A percentile compares a stretch with the other conserved stretches of the same genome.
These are phyloP conservation scores for Coemansia sp. DNA, from an alignment of 192 early-diverging fungal genomes.

Conservation along the genomic window DNA sequence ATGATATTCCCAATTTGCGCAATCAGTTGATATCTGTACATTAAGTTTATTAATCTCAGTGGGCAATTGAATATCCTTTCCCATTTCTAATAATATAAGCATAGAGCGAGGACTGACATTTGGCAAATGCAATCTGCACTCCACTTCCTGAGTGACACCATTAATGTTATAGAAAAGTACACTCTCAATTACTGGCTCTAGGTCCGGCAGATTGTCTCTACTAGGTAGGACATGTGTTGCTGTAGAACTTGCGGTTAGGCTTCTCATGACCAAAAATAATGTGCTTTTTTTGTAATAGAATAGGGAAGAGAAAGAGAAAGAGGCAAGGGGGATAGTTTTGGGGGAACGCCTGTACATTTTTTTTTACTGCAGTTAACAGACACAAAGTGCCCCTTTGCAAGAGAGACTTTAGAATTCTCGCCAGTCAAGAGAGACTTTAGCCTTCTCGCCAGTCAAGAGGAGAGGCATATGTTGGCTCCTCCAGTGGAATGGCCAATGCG, in stretches of 20 bases:
- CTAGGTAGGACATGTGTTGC: background rate
- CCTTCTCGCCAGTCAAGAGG: background rate
- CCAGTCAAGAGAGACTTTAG: background rate
- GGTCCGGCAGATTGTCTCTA: background rate
- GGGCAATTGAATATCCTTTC: background rate
- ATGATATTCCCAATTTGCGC: background rate
- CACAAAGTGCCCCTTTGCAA: background rate
- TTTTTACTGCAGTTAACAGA: background rate
- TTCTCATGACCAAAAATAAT: background rate
- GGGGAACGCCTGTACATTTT: background rate
- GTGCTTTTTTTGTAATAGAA: background rate
- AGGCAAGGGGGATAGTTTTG: background rate
- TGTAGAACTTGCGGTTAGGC: background rate
- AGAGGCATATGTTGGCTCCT: background rate
- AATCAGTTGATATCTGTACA: background rate
- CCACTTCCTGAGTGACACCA: background rate
- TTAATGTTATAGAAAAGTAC: background rate
- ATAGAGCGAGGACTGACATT: background rate
- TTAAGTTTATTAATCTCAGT: background rate
- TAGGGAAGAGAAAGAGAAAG: background rate
- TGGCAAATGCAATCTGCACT: background rate
- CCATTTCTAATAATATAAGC: background rate
- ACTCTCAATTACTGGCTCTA: background rate
- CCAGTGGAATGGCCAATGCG: constrained; percentile 40
- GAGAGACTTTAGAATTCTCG: background rate